Evolutionary conservation across 75 land plant species (phyloP), one percentile per base, ranked within the genome.

Genomic region (Selaginella tamariscina): DNA sequence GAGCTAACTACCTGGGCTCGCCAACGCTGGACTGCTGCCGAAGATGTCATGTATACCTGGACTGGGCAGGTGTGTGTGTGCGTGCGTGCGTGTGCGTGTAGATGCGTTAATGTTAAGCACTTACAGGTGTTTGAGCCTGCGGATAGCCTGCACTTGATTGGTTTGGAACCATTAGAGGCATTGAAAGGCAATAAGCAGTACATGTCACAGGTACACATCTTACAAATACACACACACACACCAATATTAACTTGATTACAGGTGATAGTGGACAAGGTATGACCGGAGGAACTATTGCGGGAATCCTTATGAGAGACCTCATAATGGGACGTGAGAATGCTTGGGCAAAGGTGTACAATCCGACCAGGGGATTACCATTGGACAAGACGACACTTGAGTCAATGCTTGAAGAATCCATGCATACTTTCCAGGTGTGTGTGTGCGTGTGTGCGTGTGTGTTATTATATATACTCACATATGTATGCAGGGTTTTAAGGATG

Each of bases 231-330:
- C n/a, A n/a, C n/a, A n/a, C n/a, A n/a, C n/a, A n/a, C n/a, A n/a
- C n/a, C n/a, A n/a, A n/a, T n/a, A n/a, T n/a, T n/a, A n/a, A n/a
- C n/a, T n/a, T n/a, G n/a, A n/a, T 1, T 32, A 54, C 32, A 78
- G 80, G 80, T 32, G 80, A 78, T 29, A 78, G 77, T 70, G 80
- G 80, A 1, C 80, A 78, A 30, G 80, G 72, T 27, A 78, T 78
- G 70, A 78, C 78, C 9, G 63, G 62, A 31, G 70, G 80, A 1
- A 74, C 78, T 1, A 74, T 78, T 39, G 80, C 73, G 21, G 80
- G 77, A 8, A 78, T 78, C 20, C 60, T 78, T 0, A 68, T 78
- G 30, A 78, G 62, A 29, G 80, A 78, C 33, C 24, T 78, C 56
- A 78, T 74, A 55, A 5, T 70, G 27, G 59, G 65, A n/a, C 33